Percentiles rank a stretch among this genome's conserved stretches.
Evolutionary conservation across 2,329 filamentous ascomycete species (phyloP).

Genomic region (Penicillium paneum): DNA sequence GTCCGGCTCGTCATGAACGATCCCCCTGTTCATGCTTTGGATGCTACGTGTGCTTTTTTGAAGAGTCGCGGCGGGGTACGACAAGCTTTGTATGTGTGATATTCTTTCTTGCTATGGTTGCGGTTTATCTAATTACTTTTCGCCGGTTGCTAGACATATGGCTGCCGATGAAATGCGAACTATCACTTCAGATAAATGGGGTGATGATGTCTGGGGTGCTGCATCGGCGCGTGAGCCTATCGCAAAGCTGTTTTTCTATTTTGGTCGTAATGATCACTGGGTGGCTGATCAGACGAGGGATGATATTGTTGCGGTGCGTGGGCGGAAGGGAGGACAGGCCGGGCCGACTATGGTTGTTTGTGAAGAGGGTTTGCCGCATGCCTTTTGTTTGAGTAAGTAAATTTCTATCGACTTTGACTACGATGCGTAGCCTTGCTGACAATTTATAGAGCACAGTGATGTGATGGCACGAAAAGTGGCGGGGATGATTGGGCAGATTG

Average conservation of each 20-base stretch:
- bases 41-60: conserved; percentile 52
- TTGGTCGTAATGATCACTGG: conserved; percentile 60
- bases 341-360: conserved; percentile 56
- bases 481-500: conserved; percentile 47
- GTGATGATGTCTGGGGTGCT: conserved; percentile 58
- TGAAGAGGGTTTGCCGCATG: conserved; percentile 55
- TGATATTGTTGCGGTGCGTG: conserved; percentile 49
- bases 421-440: conserved; percentile 3
- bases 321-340: conserved; percentile 23
- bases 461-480: conserved; percentile 53
- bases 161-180: conserved; percentile 56
- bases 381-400: conserved; percentile 55
- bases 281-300: conserved; percentile 58
- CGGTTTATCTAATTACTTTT: neutral
- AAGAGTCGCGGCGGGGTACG: conserved; percentile 49
- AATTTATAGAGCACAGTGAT: conserved; percentile 37
- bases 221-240: conserved; percentile 32
- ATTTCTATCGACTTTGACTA: neutral
- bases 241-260: conserved; percentile 56
- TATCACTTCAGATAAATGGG: conserved; percentile 57
- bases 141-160: conserved; percentile 45
- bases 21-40: conserved; percentile 39
- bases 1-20: conserved; percentile 45
- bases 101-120: neutral
- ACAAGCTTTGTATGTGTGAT: conserved; percentile 51